These are phyloP conservation scores for Leptomonas pyrrhocoris DNA, from an alignment of 208 protist genomes.

Conservation along the genomic window DNA sequence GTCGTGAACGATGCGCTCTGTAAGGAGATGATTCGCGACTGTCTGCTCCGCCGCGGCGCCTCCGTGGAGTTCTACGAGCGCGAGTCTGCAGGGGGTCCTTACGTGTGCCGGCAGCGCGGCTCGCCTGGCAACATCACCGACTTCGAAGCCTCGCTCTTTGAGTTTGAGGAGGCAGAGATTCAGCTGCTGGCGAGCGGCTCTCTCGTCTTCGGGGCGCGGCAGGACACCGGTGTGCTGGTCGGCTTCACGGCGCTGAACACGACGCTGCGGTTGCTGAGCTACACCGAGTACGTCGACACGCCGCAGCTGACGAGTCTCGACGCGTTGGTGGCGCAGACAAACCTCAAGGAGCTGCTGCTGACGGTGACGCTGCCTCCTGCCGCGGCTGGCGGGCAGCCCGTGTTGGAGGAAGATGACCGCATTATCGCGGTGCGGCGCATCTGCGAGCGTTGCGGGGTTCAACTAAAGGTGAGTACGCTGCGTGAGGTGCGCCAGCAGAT, in stretches of 20 bases:
- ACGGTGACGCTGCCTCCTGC: slow-evolving; percentile 8
- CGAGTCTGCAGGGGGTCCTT: slow-evolving; percentile 42
- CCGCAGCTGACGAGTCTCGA: slow-evolving; percentile 77
- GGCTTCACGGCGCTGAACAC: slow-evolving; percentile 86
- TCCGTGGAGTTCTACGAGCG: slow-evolving; percentile 86
- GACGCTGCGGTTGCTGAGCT: slow-evolving; percentile 78
- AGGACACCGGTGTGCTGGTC: slow-evolving; percentile 45
- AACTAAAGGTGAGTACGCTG: slow-evolving; percentile 39
- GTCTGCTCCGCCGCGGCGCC: slow-evolving; percentile 76
- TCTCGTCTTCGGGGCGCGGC: slow-evolving; percentile 44
- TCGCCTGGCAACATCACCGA: slow-evolving; percentile 88
- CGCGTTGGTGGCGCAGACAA: slow-evolving; percentile 78
- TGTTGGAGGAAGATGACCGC: slow-evolving; percentile 46
- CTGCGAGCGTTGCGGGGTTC: slow-evolving; percentile 78
- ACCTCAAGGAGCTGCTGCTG: slow-evolving; percentile 83
- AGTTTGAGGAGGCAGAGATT: slow-evolving; percentile 89
- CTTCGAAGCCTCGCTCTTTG: slow-evolving; percentile 90
- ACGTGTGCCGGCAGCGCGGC: slow-evolving; percentile 82
- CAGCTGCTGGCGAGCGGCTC: slow-evolving; percentile 75
- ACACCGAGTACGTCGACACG: slow-evolving; percentile 83
- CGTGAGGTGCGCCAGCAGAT: slow-evolving; percentile 39
- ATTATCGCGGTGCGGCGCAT: slow-evolving; percentile 69
- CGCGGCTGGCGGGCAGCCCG: slow-evolving; percentile 1
- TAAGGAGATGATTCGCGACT: slow-evolving; percentile 86
- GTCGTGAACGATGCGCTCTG: slow-evolving; percentile 85